Base-by-base conservation (phyloP, 2,329 filamentous ascomycete species). In the Paramyrothecium roridum region DNA sequence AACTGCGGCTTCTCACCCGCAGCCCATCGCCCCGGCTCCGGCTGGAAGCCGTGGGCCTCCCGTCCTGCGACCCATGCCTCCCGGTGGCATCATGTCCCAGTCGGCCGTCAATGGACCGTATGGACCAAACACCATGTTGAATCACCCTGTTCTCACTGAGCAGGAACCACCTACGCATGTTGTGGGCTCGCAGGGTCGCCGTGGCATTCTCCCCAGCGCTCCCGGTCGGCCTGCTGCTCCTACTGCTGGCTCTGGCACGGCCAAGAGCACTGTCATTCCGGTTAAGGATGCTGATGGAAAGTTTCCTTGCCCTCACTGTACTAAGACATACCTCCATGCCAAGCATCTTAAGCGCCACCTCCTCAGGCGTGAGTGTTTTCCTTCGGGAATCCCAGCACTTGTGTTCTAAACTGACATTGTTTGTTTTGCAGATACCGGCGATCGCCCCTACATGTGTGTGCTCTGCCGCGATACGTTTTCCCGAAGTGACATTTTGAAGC, bases 311-410 rank as follows among this genome's bases (percentile, higher is more conserved):
- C 92, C 92, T 66, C 93, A 98, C 73, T 99, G 95, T 78, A 96
- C 91, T 67, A 98, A 98, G 81, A 97, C 93, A 8, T 99, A 99
- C 70, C 81, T 98, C 56, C 95, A 98, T 72, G 90, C 93, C 49
- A 98, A 99, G 81, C 95, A 98, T 76, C 76, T 98, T 65, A 98
- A 98, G 83, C 89, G 95, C 67, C 95, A 98, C 81, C 83, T 98
- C 57, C 80, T 98, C 65, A 84, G 95, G 82, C 95, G 93, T 97
- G 84, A 92, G 93, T 89, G 58, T 51, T 56, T 33, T 46, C 23
- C 30, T 53, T 48, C 12, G 20, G 46, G 46, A 21, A 30, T 30
- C 26, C 26, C 26, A 30, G 26, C 26, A 30, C 26, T 30, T 30
- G 26, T 30, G 26, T 49, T 57, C 48, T 49, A 59, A 53, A 61